A percentile compares a stretch with the other conserved stretches of the same genome.
Conservation (phyloP, 768 basidiomycete genomes). For the Naganishia vishniacii region DNA sequence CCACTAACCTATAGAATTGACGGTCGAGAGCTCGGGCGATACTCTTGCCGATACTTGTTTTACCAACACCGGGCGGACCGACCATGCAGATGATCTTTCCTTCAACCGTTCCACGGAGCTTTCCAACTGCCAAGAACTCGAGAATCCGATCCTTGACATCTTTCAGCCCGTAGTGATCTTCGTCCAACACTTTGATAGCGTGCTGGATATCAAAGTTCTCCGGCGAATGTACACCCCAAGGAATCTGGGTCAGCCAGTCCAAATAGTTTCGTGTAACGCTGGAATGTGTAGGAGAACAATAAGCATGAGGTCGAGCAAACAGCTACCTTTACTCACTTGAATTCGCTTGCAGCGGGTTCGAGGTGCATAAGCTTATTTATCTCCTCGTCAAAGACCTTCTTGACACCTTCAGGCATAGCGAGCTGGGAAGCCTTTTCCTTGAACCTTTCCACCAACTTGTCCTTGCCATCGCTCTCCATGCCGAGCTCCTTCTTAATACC, state of each 20-base stretch:
- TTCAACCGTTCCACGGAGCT: slow-evolving; percentile 85
- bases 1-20: slow-evolving; percentile 70
- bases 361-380: slow-evolving; percentile 79
- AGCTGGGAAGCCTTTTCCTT: slow-evolving; percentile 71
- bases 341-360: slow-evolving; percentile 85
- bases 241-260: slow-evolving; percentile 67
- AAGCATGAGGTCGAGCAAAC: background rate
- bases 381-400: slow-evolving; percentile 95
- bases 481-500: slow-evolving; percentile 94
- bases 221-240: slow-evolving; percentile 90
- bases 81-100: slow-evolving; percentile 97
- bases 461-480: slow-evolving; percentile 91
- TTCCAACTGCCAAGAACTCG: slow-evolving; percentile 92
- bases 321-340: slow-evolving; percentile 54
- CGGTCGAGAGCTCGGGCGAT: slow-evolving; percentile 84
- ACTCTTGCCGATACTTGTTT: slow-evolving; percentile 91
- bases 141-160: slow-evolving; percentile 91
- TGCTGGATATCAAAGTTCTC: slow-evolving; percentile 86
- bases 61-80: slow-evolving; percentile 95
- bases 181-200: slow-evolving; percentile 77
- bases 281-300: background rate
- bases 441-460: slow-evolving; percentile 87
- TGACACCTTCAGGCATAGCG: slow-evolving; percentile 82
- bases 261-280: slow-evolving; percentile 84
- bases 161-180: slow-evolving; percentile 86